phyloP scores from a whole-genome alignment of 257 asterid species.

The Verbena officinalis region DNA sequence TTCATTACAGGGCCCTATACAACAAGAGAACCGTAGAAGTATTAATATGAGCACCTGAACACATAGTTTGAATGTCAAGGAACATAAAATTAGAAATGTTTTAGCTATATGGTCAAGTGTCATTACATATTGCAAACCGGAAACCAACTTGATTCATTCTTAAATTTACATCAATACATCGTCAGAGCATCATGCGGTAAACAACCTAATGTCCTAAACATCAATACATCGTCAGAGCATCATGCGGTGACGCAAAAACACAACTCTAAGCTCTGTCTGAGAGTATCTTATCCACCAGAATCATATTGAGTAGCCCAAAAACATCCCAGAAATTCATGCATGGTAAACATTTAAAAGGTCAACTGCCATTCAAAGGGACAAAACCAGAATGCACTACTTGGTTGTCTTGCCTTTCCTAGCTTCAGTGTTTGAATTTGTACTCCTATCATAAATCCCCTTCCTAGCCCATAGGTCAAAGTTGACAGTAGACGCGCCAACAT shows the following conservation, averaged over 20 bases:
- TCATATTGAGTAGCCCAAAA: conserved; percentile 4
- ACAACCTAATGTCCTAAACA: not conserved
- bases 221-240: not conserved
- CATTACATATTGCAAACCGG: not conserved
- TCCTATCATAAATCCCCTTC: conserved; percentile 10
- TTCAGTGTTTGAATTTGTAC: not conserved
- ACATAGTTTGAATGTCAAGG: not conserved
- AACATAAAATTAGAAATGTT: not conserved
- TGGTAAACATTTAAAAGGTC: conserved; percentile 8
- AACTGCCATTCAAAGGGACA: conserved; percentile 12
- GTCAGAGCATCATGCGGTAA: conserved; percentile 9
- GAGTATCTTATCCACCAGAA: conserved; percentile 19
- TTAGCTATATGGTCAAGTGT: not conserved
- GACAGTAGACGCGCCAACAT: conserved; percentile 11
- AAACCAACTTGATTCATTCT: not conserved
- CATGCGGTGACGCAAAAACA: not conserved
- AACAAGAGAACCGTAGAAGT: not conserved
- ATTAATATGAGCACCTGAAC: not conserved
- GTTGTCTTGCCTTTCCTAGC: conserved; percentile 8
- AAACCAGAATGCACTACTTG: not conserved
- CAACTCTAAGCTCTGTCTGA: not conserved
- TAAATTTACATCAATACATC: not conserved
- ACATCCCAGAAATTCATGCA: conserved; percentile 15
- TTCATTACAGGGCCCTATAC: not conserved
- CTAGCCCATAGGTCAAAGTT: not conserved